A percentile compares a stretch with the other conserved stretches of the same genome.
Evolutionary conservation across 352 stramenopile genomes (phyloP).

Genomic region (Chrysophaeum taylorii): DNA sequence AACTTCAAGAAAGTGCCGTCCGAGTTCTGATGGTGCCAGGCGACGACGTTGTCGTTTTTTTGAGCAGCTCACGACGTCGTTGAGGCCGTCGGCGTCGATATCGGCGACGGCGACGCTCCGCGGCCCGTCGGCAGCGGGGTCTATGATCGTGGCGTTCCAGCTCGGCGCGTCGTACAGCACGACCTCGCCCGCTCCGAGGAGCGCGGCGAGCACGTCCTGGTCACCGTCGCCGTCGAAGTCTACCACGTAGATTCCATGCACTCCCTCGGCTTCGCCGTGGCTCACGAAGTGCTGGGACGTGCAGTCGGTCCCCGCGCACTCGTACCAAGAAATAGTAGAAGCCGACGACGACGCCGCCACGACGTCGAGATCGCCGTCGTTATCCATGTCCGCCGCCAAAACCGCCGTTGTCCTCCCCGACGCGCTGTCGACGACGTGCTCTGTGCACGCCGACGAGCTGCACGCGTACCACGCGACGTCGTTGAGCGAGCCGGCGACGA

Average conservation of each 20-base stretch:
- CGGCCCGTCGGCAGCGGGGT: neutral
- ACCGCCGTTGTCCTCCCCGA: neutral
- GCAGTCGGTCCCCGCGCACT: neutral
- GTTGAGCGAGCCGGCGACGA: neutral
- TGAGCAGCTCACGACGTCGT: neutral
- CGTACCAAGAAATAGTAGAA: conserved; percentile 4
- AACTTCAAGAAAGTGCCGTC: neutral
- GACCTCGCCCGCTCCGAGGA: neutral
- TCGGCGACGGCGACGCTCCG: neutral
- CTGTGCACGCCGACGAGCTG: neutral
- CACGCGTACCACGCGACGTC: conserved; percentile 1
- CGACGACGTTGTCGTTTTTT: neutral
- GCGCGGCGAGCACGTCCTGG: neutral
- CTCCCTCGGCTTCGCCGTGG: neutral
- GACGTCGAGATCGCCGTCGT: neutral
- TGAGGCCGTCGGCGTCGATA: neutral
- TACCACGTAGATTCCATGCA: neutral
- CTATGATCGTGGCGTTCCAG: neutral
- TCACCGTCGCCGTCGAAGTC: neutral
- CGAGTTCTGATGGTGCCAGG: neutral
- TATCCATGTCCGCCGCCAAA: neutral
- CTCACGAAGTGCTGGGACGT: neutral
- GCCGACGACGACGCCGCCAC: neutral
- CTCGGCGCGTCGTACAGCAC: neutral
- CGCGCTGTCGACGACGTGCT: neutral